phyloP scores from a whole-genome alignment of 2,329 filamentous ascomycete species.

The Magnaporthales sp. region DNA sequence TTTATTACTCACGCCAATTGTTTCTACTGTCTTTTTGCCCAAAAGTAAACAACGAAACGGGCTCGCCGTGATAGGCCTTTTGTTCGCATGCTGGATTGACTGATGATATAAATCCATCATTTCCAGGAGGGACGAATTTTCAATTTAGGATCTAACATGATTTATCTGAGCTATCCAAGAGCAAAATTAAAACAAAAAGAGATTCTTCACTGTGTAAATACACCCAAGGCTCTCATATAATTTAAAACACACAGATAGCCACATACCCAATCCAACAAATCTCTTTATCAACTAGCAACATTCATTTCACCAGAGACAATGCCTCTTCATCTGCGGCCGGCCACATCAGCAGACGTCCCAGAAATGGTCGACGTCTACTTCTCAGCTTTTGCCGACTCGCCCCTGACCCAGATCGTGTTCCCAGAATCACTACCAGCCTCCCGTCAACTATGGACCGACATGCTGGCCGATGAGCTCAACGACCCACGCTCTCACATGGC shows the following conservation, averaged over 20 bases:
- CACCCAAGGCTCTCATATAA: too few species aligned
- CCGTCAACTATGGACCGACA: conserved; percentile 24
- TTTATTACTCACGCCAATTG: background rate
- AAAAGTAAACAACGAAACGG: background rate
- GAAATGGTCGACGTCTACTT: conserved; percentile 33
- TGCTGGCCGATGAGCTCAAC: conserved; percentile 27
- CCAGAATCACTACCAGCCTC: conserved; percentile 17
- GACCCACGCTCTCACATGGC: conserved; percentile 29
- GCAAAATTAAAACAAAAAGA: too few species aligned
- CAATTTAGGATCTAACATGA: background rate
- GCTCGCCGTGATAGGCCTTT: background rate
- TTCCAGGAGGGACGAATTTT: background rate
- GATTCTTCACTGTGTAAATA: too few species aligned
- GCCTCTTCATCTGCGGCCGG: conserved; percentile 25
- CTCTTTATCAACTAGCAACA: background rate
- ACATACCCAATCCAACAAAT: background rate
- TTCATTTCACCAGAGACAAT: conserved; percentile 1
- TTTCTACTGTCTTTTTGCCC: background rate
- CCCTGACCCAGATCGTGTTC: conserved; percentile 28
- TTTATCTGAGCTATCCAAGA: too few species aligned
- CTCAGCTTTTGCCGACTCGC: conserved; percentile 31
- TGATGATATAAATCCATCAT: background rate
- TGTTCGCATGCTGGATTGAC: background rate
- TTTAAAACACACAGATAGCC: background rate
- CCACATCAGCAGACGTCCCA: conserved; percentile 28